These are phyloP conservation scores for Ustilago loliicola DNA, from an alignment of 1,284 basidiomycete species.

Conservation along the genomic window DNA sequence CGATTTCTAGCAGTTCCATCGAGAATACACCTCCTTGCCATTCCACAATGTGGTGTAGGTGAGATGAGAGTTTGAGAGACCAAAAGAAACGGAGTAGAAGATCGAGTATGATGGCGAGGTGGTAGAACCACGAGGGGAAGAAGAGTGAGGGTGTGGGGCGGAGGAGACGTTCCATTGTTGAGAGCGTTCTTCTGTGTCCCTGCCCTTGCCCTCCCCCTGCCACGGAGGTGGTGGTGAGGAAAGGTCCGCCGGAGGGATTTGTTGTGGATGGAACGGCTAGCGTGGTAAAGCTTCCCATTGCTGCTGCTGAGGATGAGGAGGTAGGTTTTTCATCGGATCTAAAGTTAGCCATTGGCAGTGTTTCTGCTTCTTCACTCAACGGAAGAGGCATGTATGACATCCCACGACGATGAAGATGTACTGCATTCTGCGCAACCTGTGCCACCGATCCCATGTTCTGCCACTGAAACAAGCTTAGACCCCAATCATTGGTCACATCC, in stretches of 20 bases:
- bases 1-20: constrained; percentile 89
- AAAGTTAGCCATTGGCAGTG: constrained; percentile 22
- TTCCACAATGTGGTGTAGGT: constrained; percentile 85
- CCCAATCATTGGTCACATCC: constrained; percentile 99
- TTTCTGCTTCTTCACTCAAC: constrained; percentile 21
- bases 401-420: constrained; percentile 36
- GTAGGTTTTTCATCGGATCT: constrained; percentile 25
- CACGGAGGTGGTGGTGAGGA: background rate
- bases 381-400: constrained; percentile 35
- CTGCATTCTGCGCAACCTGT: constrained; percentile 30
- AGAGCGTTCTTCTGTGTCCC: constrained; percentile 21
- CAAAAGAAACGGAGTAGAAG: constrained; percentile 92
- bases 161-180: constrained; percentile 35
- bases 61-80: constrained; percentile 89
- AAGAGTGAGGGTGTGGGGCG: constrained; percentile 27
- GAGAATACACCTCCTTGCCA: constrained; percentile 87
- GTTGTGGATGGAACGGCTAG: constrained; percentile 11
- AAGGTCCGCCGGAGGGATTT: constrained; percentile 13
- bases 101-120: constrained; percentile 85
- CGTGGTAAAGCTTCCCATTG: background rate
- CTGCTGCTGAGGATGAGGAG: background rate
- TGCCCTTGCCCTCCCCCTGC: no score
- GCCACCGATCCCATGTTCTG: constrained; percentile 30
- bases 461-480: constrained; percentile 79
- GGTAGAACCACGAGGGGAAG: constrained; percentile 77